A percentile compares a stretch with the other conserved stretches of the same genome.
Evolutionary conservation across 1,139 yeast genomes (phyloP).

Genomic region (Kodamaea suecica): DNA sequence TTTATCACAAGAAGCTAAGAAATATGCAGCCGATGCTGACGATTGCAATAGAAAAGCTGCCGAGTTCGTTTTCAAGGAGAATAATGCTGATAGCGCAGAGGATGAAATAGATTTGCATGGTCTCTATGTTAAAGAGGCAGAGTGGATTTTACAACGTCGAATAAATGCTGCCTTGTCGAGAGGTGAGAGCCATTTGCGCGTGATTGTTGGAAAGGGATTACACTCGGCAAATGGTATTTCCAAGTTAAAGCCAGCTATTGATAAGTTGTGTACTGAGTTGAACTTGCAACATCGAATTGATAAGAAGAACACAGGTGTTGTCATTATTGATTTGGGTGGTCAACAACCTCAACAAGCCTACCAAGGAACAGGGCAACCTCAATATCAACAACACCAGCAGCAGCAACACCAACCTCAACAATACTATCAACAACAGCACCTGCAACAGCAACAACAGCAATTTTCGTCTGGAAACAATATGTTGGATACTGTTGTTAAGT

Average conservation of each 20-base stretch:
- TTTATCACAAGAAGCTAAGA: conserved; percentile 66
- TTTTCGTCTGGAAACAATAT: conserved; percentile 31
- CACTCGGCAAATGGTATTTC: conserved; percentile 83
- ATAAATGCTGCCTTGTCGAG: conserved; percentile 63
- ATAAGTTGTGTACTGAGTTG: conserved; percentile 66
- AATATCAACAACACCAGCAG: conserved; percentile 25
- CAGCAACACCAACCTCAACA: conserved; percentile 24
- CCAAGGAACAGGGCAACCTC: conserved; percentile 28
- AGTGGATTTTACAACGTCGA: conserved; percentile 68
- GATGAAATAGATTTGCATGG: conserved; percentile 96
- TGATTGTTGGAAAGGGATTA: conserved; percentile 92
- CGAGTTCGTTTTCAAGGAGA: conserved; percentile 82
- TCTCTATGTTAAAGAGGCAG: conserved; percentile 83
- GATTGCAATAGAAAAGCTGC: conserved; percentile 77
- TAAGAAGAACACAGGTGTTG: conserved; percentile 73
- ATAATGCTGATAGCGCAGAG: conserved; percentile 76
- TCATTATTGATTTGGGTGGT: conserved; percentile 59
- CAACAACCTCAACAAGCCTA: conserved; percentile 28
- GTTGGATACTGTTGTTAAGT: conserved; percentile 30
- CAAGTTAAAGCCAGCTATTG: conserved; percentile 86
- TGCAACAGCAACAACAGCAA: conserved; percentile 14
- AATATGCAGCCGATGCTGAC: conserved; percentile 60
- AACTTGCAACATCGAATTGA: conserved; percentile 61
- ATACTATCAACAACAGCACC: conserved; percentile 22
- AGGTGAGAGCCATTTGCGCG: conserved; percentile 54